Evolutionary conservation across 1,284 basidiomycete species (phyloP), one percentile per base, ranked within the genome.

Genomic region (Ceraceosorus guamensis): DNA sequence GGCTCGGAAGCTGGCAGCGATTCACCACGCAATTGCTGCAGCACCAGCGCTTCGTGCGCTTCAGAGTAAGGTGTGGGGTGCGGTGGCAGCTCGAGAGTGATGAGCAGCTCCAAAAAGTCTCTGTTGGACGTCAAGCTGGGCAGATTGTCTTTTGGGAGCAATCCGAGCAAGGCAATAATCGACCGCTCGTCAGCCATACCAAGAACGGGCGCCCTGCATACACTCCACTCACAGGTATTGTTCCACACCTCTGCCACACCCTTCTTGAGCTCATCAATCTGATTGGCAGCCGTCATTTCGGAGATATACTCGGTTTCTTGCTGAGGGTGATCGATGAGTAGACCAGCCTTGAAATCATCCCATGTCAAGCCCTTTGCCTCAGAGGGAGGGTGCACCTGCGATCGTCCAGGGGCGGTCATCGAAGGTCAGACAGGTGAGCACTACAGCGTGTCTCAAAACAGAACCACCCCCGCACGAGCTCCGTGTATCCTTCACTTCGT

Each of bases 81-180:
- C 0, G 63, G 57, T 31, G 68, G 70, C 13, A 73, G 57, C 33
- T 70, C 65, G 53, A 73, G 39, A 6, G 66, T 67, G 13, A 73
- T 32, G 0, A 73, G 57, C 50, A 71, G 63, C 62, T 71, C 61
- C 6, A 70, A 57, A 59, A 73, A 73, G 59, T 73, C 71, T 30
- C 71, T 56, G 52, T 72, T 62, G 34, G 66, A 50, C 5, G 64
- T 68, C 14, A 66, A 54, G 51, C 58, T 59, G 41, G 71, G 67
- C 30, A 70, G 56, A 47, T 62, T 63, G 61, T 73, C 56, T 46
- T 48, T n/a, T 30, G 18, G 24, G 13, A 58, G 10, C 10, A 6
- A 16, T 44, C 18, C 10, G 14, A 18, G 35, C 14, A 37, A 16
- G 37, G 35, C 11, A 10, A n/a, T 44, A n/a, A 43, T n/a, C 39